phyloP scores from a whole-genome alignment of 169 alveolate genomes.

The Plasmodium reichenowi region DNA sequence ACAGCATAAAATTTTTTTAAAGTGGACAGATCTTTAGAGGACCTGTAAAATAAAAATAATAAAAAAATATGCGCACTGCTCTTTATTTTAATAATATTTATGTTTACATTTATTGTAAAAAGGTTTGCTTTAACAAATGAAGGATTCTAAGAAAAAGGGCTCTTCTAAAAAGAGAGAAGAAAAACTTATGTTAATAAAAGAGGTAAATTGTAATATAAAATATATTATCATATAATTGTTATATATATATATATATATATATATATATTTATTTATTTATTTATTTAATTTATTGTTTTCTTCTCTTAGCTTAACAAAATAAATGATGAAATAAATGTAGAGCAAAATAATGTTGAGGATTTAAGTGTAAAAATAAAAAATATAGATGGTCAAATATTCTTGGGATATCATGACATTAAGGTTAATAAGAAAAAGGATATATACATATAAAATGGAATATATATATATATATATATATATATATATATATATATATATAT shows the following conservation, averaged over 20 bases:
- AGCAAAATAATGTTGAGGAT: slow-evolving; percentile 51
- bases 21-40: too few relatives aligned
- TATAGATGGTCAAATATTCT: slow-evolving; percentile 41
- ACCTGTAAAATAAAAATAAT: neutral
- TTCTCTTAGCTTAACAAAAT: slow-evolving; percentile 20
- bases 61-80: neutral
- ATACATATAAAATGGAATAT: too few relatives aligned
- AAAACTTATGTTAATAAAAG: slow-evolving; percentile 20
- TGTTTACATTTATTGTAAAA: neutral
- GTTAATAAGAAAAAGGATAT: neutral
- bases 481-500: too few relatives aligned
- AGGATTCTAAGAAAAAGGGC: slow-evolving; percentile 15
- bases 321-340: slow-evolving; percentile 21
- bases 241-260: too few relatives aligned
- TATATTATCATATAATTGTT: neutral
- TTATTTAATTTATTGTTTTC: neutral
- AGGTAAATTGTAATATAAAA: slow-evolving; percentile 22
- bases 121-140: slow-evolving; percentile 8
- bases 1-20: too few relatives aligned
- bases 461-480: too few relatives aligned
- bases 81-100: neutral
- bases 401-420: slow-evolving; percentile 70
- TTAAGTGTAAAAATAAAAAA: slow-evolving; percentile 23
- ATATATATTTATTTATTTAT: neutral
- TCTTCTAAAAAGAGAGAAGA: slow-evolving; percentile 44